Evolutionary conservation across 139 green algal genomes (phyloP).

Genomic region (Coelastrella sp.): DNA sequence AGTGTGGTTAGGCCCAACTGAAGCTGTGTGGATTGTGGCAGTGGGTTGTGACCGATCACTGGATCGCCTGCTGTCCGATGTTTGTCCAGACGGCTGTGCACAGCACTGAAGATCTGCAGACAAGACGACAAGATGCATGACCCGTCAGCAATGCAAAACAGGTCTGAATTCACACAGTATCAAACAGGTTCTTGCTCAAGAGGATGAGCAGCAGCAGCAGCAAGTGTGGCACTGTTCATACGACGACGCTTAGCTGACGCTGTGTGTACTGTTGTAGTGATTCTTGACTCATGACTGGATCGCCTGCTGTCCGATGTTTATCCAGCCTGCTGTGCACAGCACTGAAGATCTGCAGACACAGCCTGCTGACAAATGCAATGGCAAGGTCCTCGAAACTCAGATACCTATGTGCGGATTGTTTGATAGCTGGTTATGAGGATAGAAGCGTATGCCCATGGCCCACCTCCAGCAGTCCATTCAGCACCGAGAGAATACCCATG

Average conservation of each 20-base stretch:
- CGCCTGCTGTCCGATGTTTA: neutral
- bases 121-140: neutral
- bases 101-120: constrained; percentile 35
- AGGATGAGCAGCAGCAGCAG: constrained; percentile 3
- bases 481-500: neutral
- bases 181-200: no score
- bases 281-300: neutral
- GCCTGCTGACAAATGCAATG: neutral
- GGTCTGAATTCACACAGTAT: no score
- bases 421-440: no score
- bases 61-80: neutral
- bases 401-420: no score
- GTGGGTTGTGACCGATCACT: neutral
- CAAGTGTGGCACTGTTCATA: constrained; percentile 9
- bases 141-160: no score
- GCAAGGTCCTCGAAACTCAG: no score
- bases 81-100: neutral
- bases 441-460: neutral
- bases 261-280: neutral
- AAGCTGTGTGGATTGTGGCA: constrained; percentile 19
- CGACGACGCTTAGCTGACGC: constrained; percentile 12
- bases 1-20: constrained; percentile 16
- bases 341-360: constrained; percentile 34
- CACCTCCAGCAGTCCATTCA: constrained; percentile 12
- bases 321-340: neutral